phyloP scores from a whole-genome alignment of 805 yeast genomes.

The Saccharomycopsis babjevae region DNA sequence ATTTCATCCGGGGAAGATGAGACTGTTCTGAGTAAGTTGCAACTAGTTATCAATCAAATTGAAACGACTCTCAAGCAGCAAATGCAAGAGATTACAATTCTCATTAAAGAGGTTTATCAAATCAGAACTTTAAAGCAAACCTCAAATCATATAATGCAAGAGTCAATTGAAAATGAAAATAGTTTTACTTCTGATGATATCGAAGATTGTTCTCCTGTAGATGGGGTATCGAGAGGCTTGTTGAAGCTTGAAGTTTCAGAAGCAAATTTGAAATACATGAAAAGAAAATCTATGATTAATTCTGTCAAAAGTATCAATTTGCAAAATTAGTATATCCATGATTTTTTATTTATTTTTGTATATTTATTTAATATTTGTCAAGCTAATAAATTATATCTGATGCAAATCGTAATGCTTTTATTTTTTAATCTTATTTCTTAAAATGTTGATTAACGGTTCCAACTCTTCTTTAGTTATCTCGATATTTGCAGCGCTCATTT shows the following conservation, averaged over 20 bases:
- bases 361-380: neutral
- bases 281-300: neutral
- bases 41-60: neutral
- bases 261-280: neutral
- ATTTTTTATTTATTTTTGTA: neutral
- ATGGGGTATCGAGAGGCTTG: neutral
- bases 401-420: neutral
- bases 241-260: neutral
- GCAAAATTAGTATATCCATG: neutral
- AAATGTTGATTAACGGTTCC: slow-evolving; percentile 8
- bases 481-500: slow-evolving; percentile 14
- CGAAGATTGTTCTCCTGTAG: neutral
- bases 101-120: neutral
- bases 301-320: neutral
- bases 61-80: neutral
- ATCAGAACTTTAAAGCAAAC: neutral
- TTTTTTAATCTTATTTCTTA: slow-evolving; percentile 8
- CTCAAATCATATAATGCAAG: neutral
- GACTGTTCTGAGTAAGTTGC: neutral
- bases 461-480: slow-evolving; percentile 13
- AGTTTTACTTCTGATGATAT: neutral
- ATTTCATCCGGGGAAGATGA: neutral
- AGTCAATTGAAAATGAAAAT: neutral
- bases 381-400: neutral
- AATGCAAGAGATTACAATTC: neutral